These are phyloP conservation scores for Asclepias syriaca DNA, from an alignment of 257 asterid species.

Conservation along the genomic window DNA sequence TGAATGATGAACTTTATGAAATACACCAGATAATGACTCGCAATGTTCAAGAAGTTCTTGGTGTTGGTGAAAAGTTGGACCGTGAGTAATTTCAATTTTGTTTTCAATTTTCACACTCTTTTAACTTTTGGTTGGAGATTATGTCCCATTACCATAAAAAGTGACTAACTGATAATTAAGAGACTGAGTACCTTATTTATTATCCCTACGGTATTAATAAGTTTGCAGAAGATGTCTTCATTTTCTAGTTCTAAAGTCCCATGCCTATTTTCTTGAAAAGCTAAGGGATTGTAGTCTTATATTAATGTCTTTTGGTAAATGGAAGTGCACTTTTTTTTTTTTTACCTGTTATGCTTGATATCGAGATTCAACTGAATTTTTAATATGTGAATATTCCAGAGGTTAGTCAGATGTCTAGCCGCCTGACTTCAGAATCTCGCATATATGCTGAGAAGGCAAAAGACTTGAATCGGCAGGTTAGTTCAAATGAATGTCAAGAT, in stretches of 20 bases:
- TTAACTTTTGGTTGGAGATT: neutral
- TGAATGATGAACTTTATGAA: conserved; percentile 95
- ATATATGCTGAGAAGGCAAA: conserved; percentile 80
- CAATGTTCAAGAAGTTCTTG: conserved; percentile 96
- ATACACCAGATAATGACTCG: conserved; percentile 99
- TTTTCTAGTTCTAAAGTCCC: neutral
- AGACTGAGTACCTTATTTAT: neutral
- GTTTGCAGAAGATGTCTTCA: neutral
- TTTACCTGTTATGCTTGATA: neutral
- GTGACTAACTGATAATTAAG: neutral
- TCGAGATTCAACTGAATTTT: neutral
- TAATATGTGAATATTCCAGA: conserved; percentile 33
- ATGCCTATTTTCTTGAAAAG: neutral
- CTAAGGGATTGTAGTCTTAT: neutral
- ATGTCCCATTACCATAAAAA: neutral
- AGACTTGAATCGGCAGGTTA: conserved; percentile 92
- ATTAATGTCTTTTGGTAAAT: neutral
- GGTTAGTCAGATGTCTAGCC: conserved; percentile 87
- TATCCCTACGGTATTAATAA: neutral
- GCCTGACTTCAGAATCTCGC: conserved; percentile 88
- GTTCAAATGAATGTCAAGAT: conserved; percentile 12
- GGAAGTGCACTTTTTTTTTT: neutral
- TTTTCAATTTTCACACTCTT: neutral
- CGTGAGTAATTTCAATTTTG: conserved; percentile 46
- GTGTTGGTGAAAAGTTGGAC: conserved; percentile 97